Percentiles rank a stretch among this genome's conserved stretches.
Evolutionary conservation across 352 stramenopile species (phyloP).

Genomic region (Peronospora belbahrii): DNA sequence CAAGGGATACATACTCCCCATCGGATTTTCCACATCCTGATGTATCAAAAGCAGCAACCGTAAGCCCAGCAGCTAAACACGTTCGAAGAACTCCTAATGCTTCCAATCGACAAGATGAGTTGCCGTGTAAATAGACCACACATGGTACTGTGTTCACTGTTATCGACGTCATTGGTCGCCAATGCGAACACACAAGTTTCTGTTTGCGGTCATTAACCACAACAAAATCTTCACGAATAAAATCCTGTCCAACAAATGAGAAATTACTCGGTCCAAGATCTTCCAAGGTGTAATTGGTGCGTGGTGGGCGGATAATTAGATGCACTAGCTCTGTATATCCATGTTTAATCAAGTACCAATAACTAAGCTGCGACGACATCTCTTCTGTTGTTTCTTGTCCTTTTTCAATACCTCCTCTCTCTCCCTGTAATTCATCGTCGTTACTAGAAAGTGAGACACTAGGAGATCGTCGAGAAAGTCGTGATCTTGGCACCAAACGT

Average conservation of each 20-base stretch:
- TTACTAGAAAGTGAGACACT: slow-evolving; percentile 22
- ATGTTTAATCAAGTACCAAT: slow-evolving; percentile 82
- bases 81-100: slow-evolving; percentile 86
- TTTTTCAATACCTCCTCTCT: slow-evolving; percentile 63
- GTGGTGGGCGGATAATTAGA: slow-evolving; percentile 94
- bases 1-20: slow-evolving; percentile 96
- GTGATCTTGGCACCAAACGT: slow-evolving; percentile 7
- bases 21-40: slow-evolving; percentile 92
- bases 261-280: slow-evolving; percentile 90
- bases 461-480: slow-evolving; percentile 8
- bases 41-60: slow-evolving; percentile 96
- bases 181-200: slow-evolving; percentile 92
- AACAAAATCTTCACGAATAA: slow-evolving; percentile 89
- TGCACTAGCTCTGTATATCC: slow-evolving; percentile 95
- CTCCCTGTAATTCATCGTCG: slow-evolving; percentile 19
- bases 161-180: slow-evolving; percentile 59
- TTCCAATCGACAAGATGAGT: slow-evolving; percentile 93
- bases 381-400: slow-evolving; percentile 69
- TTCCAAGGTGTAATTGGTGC: slow-evolving; percentile 87
- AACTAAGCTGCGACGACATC: slow-evolving; percentile 66
- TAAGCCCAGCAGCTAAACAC: slow-evolving; percentile 89
- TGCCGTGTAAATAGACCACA: slow-evolving; percentile 98
- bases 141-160: slow-evolving; percentile 59
- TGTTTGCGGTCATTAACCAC: slow-evolving; percentile 71
- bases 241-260: slow-evolving; percentile 78